Evolutionary conservation across 768 basidiomycete species (phyloP).

Genomic region (Suillus placidus): DNA sequence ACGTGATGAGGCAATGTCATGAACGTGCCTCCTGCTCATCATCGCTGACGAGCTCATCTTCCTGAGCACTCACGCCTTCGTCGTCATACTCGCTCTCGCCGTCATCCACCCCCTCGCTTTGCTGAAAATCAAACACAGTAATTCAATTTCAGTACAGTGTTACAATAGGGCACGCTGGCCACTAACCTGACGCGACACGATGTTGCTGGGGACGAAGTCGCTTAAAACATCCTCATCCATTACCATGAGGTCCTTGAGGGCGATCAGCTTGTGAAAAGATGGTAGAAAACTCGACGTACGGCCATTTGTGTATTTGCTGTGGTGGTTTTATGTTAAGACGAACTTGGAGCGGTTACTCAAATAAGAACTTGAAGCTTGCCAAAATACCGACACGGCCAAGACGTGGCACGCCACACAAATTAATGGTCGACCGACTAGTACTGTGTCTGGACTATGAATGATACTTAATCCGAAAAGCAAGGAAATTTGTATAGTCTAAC

Average conservation of each 20-base stretch:
- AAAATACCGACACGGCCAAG: background rate
- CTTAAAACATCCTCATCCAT: conserved; percentile 83
- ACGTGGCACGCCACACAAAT: background rate
- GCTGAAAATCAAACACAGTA: conserved; percentile 32
- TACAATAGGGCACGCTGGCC: conserved; percentile 9
- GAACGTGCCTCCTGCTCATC: conserved; percentile 40
- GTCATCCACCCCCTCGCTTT: conserved; percentile 71
- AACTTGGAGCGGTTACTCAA: background rate
- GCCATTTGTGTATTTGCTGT: conserved; percentile 21
- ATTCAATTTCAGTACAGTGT: conserved; percentile 28
- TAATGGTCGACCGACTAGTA: too few relatives aligned
- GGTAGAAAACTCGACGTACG: conserved; percentile 18
- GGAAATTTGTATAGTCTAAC: background rate
- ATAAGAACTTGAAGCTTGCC: background rate
- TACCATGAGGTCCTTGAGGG: conserved; percentile 17
- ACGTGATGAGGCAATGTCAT: conserved; percentile 10
- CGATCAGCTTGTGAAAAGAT: background rate
- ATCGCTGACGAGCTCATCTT: conserved; percentile 66
- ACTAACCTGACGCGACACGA: conserved; percentile 83
- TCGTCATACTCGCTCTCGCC: conserved; percentile 71
- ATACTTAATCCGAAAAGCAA: background rate
- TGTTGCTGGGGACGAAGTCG: conserved; percentile 89
- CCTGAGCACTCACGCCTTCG: conserved; percentile 54
- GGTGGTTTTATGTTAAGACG: conserved; percentile 16
- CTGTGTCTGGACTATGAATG: background rate